A percentile compares a stretch with the other conserved stretches of the same genome.
These are phyloP conservation scores for Wilcoxina mikolae DNA, from an alignment of 495 filamentous ascomycete genomes.

Conservation along the genomic window DNA sequence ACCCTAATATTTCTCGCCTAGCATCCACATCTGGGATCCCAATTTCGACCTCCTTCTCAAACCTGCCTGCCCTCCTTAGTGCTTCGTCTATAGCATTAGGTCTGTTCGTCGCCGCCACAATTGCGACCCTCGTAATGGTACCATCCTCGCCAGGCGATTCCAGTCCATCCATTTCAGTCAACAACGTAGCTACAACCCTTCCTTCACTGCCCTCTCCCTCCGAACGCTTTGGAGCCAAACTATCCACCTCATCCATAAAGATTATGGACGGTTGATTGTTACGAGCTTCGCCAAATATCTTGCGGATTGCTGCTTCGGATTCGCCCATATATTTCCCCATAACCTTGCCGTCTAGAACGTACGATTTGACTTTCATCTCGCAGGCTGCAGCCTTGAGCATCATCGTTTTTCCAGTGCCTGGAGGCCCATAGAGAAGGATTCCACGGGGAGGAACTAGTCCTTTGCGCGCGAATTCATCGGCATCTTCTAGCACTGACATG, in stretches of 20 bases:
- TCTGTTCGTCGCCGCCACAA: slow-evolving; percentile 60
- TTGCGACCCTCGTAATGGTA: slow-evolving; percentile 38
- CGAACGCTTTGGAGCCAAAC: slow-evolving; percentile 48
- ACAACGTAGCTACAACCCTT: slow-evolving; percentile 35
- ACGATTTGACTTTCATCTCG: slow-evolving; percentile 29
- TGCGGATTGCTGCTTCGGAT: slow-evolving; percentile 52
- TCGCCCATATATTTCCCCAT: slow-evolving; percentile 65
- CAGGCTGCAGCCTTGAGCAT: slow-evolving; percentile 45
- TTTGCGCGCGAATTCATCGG: slow-evolving; percentile 15
- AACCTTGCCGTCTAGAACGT: slow-evolving; percentile 36
- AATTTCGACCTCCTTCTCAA: slow-evolving; percentile 61
- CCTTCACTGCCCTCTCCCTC: slow-evolving; percentile 35
- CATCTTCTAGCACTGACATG: slow-evolving; percentile 24
- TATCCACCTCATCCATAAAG: slow-evolving; percentile 68
- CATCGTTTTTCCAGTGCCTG: slow-evolving; percentile 47
- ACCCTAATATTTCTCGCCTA: slow-evolving; percentile 58
- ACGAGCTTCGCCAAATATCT: slow-evolving; percentile 56
- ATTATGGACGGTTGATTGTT: slow-evolving; percentile 64
- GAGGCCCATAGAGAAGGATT: slow-evolving; percentile 32
- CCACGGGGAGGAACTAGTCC: slow-evolving; percentile 24
- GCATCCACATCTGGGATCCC: slow-evolving; percentile 60
- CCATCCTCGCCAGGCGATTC: slow-evolving; percentile 29
- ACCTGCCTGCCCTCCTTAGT: slow-evolving; percentile 50
- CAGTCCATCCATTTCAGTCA: slow-evolving; percentile 39
- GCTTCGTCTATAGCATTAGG: slow-evolving; percentile 59